Percentiles rank a stretch among this genome's conserved stretches.
Conservation (phyloP, 352 stramenopile species). For the Plasmopara muralis region DNA sequence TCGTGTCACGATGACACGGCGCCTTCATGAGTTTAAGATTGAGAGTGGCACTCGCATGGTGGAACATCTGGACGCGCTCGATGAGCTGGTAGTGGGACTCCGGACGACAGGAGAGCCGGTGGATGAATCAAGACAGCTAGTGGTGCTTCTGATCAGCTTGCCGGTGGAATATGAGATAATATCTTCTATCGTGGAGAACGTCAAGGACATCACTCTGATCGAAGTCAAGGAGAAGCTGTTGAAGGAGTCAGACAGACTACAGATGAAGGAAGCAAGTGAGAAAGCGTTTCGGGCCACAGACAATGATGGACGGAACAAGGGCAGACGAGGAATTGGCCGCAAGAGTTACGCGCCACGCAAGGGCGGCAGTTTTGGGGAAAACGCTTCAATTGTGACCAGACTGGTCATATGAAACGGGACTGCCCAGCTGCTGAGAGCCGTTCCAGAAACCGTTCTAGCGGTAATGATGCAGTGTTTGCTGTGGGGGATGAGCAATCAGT, state of each 20-base stretch:
- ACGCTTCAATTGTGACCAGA: neutral
- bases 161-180: neutral
- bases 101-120: neutral
- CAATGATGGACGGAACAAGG: neutral
- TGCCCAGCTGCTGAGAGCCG: too few relatives aligned
- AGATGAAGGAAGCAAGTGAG: neutral
- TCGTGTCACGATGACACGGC: constrained; percentile 1
- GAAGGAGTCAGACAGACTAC: too few relatives aligned
- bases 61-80: neutral
- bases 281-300: neutral
- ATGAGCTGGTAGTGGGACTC: neutral
- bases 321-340: neutral
- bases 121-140: neutral
- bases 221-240: neutral
- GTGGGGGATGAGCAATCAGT: too few relatives aligned
- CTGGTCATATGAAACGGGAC: neutral
- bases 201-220: neutral
- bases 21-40: neutral
- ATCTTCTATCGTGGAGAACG: neutral
- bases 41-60: neutral
- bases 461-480: too few relatives aligned
- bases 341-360: neutral
- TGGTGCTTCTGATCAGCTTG: neutral
- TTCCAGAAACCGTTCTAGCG: too few relatives aligned
- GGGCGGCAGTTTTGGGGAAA: neutral